Evolutionary conservation across 352 stramenopile genomes (phyloP).

Genomic region (Phytopythium mirpurense): DNA sequence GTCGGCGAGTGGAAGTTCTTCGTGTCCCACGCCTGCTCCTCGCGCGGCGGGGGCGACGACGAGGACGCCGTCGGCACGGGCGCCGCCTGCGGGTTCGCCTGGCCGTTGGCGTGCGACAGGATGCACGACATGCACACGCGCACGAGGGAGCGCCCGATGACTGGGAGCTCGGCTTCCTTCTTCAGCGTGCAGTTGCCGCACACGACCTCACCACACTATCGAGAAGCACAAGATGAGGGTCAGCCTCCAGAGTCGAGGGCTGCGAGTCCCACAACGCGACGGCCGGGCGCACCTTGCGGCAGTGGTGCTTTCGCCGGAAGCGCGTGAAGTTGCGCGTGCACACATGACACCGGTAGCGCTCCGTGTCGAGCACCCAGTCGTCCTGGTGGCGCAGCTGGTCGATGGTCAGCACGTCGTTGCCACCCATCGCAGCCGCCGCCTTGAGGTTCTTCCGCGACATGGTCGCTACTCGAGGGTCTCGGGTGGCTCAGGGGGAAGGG

Average conservation of each 20-base stretch:
- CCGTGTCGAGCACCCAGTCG: constrained; percentile 85
- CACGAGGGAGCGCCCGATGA: constrained; percentile 80
- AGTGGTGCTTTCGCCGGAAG: constrained; percentile 88
- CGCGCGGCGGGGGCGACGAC: constrained; percentile 34
- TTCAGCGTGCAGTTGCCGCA: constrained; percentile 86
- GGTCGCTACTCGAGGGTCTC: neutral
- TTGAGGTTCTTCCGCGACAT: constrained; percentile 78
- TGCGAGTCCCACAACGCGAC: neutral
- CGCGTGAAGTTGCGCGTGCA: constrained; percentile 87
- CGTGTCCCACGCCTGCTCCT: constrained; percentile 59
- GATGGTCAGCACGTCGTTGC: constrained; percentile 86
- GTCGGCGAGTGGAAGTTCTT: constrained; percentile 83
- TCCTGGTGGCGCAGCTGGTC: constrained; percentile 85
- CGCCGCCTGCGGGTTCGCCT: constrained; percentile 66
- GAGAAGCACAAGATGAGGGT: neutral
- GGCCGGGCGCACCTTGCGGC: constrained; percentile 56
- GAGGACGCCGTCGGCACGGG: constrained; percentile 35
- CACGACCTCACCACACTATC: constrained; percentile 83
- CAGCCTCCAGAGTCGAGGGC: neutral
- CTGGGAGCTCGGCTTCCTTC: constrained; percentile 80
- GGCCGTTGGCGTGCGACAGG: constrained; percentile 73
- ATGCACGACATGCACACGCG: constrained; percentile 89
- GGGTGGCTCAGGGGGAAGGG: neutral
- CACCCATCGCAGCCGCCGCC: constrained; percentile 55
- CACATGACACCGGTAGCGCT: constrained; percentile 85